Percentiles rank a stretch among this genome's conserved stretches.
Conservation (phyloP, 352 stramenopile species). For the Globisporangium irregulare region DNA sequence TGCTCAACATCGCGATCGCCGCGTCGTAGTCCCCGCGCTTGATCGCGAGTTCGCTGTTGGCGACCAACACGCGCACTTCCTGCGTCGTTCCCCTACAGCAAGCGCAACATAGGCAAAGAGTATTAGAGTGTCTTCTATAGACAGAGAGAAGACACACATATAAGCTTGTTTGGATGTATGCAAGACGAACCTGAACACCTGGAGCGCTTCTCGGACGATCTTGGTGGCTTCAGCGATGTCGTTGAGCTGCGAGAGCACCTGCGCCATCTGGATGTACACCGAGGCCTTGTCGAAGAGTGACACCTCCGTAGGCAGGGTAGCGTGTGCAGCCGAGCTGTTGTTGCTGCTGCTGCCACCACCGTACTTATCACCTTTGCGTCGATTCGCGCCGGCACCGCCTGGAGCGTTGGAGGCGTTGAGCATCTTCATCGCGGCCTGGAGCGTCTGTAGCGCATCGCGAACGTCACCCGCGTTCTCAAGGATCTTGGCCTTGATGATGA, state of each 20-base stretch:
- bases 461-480: conserved; percentile 72
- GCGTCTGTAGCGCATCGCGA: conserved; percentile 72
- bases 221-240: conserved; percentile 64
- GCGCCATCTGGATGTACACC: conserved; percentile 86
- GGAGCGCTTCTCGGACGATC: conserved; percentile 64
- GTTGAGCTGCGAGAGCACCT: conserved; percentile 77
- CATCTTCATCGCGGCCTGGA: conserved; percentile 82
- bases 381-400: background rate
- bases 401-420: conserved; percentile 12
- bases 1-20: conserved; percentile 88
- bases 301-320: conserved; percentile 20
- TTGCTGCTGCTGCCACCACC: background rate
- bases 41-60: conserved; percentile 89
- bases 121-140: no score
- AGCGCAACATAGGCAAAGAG: no score
- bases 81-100: conserved; percentile 57
- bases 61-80: conserved; percentile 90
- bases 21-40: conserved; percentile 88
- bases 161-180: background rate
- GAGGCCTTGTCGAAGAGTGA: conserved; percentile 81
- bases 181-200: conserved; percentile 51
- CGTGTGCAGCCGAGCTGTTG: background rate
- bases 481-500: conserved; percentile 87
- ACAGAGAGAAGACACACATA: no score
- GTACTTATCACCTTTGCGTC: conserved; percentile 16